These are phyloP conservation scores for Murraya paniculata DNA, from an alignment of 345 rosid species.

Conservation along the genomic window DNA sequence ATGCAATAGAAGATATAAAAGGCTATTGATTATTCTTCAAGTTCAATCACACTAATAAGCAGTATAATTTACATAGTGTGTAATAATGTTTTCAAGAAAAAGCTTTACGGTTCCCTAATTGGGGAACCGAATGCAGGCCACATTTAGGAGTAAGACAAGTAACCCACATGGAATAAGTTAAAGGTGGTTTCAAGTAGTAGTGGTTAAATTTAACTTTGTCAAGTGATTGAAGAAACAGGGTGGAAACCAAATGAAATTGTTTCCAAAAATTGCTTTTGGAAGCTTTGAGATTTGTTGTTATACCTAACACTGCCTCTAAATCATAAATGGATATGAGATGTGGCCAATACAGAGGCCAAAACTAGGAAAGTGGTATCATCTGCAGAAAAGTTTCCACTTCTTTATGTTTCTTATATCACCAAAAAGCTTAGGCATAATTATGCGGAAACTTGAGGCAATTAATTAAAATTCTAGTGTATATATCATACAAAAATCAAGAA, in stretches of 20 bases:
- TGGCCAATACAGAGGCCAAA: conserved; percentile 27
- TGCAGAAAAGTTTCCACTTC: conserved; percentile 33
- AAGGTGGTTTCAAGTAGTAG: background rate
- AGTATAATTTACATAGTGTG: background rate
- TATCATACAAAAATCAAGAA: too few relatives aligned
- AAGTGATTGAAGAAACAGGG: background rate
- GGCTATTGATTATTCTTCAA: background rate
- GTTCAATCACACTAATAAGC: background rate
- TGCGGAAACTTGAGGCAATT: conserved; percentile 3
- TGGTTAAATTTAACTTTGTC: too few relatives aligned
- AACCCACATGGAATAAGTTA: conserved; percentile 12
- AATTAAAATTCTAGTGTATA: background rate
- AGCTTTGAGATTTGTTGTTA: conserved; percentile 19
- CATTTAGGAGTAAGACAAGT: background rate
- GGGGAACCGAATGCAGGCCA: conserved; percentile 31
- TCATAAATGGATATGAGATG: conserved; percentile 26
- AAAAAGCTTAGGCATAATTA: background rate
- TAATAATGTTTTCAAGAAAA: background rate
- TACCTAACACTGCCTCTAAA: conserved; percentile 8
- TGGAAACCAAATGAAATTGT: conserved; percentile 8
- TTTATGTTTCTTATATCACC: conserved; percentile 27
- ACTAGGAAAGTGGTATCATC: conserved; percentile 23
- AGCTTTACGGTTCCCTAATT: conserved; percentile 19
- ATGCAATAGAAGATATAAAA: background rate
- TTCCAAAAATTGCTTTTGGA: conserved; percentile 17